Conservation (phyloP, 106 monocot species). For the Dactylorhiza incarnata region DNA sequence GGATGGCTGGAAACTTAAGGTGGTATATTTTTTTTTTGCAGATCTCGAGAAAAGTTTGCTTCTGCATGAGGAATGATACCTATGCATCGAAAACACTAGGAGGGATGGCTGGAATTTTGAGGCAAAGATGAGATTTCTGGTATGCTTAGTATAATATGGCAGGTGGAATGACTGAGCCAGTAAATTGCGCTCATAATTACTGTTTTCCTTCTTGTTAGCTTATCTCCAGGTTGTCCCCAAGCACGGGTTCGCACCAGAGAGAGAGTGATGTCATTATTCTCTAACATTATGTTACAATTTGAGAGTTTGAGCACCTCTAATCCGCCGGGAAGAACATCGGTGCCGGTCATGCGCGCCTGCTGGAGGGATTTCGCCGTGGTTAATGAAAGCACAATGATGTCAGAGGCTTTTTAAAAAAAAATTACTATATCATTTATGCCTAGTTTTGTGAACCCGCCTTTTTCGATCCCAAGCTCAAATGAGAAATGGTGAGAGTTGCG, state of each 20-base stretch:
- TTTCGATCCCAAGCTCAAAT: too few relatives aligned
- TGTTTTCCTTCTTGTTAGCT: background rate
- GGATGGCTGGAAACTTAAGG: too few relatives aligned
- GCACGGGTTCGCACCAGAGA: background rate
- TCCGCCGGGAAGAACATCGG: background rate
- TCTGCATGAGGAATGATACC: background rate
- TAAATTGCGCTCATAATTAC: background rate
- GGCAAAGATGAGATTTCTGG: background rate
- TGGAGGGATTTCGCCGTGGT: too few relatives aligned
- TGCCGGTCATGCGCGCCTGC: too few relatives aligned
- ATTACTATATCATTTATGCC: too few relatives aligned
- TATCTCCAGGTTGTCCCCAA: background rate
- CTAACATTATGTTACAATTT: too few relatives aligned
- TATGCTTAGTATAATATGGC: background rate
- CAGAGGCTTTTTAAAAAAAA: too few relatives aligned
- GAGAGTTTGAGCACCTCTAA: too few relatives aligned
- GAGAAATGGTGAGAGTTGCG: too few relatives aligned
- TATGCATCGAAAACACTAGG: background rate
- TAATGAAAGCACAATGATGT: too few relatives aligned
- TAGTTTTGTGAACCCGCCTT: too few relatives aligned
- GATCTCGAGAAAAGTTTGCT: background rate
- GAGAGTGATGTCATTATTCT: too few relatives aligned
- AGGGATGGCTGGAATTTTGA: background rate
- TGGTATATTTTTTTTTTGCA: background rate
- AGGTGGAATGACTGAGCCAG: background rate